A percentile compares a stretch with the other conserved stretches of the same genome.
phyloP scores from a whole-genome alignment of 2,329 filamentous ascomycete species.

The Penicillium decumbens region DNA sequence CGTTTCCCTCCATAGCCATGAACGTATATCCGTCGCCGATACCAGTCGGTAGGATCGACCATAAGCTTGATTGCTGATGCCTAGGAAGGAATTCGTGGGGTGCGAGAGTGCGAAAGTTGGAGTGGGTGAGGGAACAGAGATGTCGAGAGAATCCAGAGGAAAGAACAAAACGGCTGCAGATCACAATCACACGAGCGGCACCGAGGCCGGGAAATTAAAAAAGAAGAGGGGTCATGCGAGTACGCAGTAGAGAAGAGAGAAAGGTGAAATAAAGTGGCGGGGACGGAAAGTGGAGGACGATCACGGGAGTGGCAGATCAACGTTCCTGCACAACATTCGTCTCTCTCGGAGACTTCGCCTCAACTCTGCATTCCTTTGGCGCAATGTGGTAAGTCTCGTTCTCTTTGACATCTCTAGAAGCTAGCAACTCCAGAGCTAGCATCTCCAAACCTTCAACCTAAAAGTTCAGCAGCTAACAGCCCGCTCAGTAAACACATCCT shows the following conservation, averaged over 20 bases:
- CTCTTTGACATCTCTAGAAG: neutral
- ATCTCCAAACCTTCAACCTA: neutral
- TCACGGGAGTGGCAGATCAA: constrained; percentile 25
- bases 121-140: constrained; percentile 11
- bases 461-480: constrained; percentile 5
- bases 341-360: neutral
- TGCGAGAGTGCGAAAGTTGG: constrained; percentile 1
- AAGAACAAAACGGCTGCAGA: neutral
- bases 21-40: constrained; percentile 24
- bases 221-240: constrained; percentile 4
- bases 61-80: constrained; percentile 25
- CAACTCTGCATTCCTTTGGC: neutral
- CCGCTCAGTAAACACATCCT: constrained; percentile 82
- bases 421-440: neutral
- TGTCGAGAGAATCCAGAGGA: constrained; percentile 5
- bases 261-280: constrained; percentile 22
- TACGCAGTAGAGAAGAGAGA: constrained; percentile 5
- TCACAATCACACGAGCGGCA: constrained; percentile 10
- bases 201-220: constrained; percentile 9
- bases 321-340: constrained; percentile 16
- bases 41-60: constrained; percentile 21
- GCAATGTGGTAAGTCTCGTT: neutral
- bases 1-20: constrained; percentile 36
- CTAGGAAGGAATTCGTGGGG: neutral
- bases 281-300: constrained; percentile 25